Percentiles rank a stretch among this genome's conserved stretches.
These are phyloP conservation scores for Knoxia roxburghii DNA, from an alignment of 257 asterid genomes.

Conservation along the genomic window DNA sequence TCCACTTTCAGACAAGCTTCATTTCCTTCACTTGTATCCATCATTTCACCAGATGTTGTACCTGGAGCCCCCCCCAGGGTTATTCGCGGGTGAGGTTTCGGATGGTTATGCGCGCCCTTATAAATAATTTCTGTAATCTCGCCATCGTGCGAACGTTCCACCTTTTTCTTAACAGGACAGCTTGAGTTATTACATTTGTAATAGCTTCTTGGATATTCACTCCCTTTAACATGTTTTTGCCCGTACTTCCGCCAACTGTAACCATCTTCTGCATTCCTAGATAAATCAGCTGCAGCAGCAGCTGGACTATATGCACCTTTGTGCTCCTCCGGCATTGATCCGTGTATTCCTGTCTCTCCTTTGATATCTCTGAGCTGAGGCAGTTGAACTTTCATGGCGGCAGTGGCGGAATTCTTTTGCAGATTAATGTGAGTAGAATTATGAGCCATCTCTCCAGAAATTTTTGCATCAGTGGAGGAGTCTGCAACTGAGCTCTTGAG, in stretches of 20 bases:
- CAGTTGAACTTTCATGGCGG: not conserved
- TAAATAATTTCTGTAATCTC: slow-evolving; percentile 56
- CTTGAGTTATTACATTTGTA: slow-evolving; percentile 54
- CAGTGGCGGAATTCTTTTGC: not conserved
- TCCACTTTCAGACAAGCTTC: slow-evolving; percentile 21
- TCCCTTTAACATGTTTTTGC: slow-evolving; percentile 77
- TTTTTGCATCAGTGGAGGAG: slow-evolving; percentile 16
- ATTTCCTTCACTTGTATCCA: slow-evolving; percentile 25
- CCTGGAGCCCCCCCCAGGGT: slow-evolving; percentile 10
- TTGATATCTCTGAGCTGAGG: slow-evolving; percentile 13
- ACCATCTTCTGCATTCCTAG: slow-evolving; percentile 51
- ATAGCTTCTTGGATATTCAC: slow-evolving; percentile 69
- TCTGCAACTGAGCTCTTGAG: slow-evolving; percentile 11
- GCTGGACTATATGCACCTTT: slow-evolving; percentile 14
- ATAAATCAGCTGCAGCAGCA: slow-evolving; percentile 23
- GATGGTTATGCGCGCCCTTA: slow-evolving; percentile 65
- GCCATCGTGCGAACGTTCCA: slow-evolving; percentile 60
- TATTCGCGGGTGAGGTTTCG: slow-evolving; percentile 36
- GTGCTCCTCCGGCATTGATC: slow-evolving; percentile 13
- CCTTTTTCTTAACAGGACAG: slow-evolving; percentile 60
- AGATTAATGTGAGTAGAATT: not conserved
- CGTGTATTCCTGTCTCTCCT: slow-evolving; percentile 19
- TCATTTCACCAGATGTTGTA: slow-evolving; percentile 18
- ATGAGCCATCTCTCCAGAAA: slow-evolving; percentile 6
- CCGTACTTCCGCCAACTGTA: slow-evolving; percentile 78